These are phyloP conservation scores for Scedosporium apiospermum DNA, from an alignment of 2,329 filamentous ascomycete genomes.

Conservation along the genomic window DNA sequence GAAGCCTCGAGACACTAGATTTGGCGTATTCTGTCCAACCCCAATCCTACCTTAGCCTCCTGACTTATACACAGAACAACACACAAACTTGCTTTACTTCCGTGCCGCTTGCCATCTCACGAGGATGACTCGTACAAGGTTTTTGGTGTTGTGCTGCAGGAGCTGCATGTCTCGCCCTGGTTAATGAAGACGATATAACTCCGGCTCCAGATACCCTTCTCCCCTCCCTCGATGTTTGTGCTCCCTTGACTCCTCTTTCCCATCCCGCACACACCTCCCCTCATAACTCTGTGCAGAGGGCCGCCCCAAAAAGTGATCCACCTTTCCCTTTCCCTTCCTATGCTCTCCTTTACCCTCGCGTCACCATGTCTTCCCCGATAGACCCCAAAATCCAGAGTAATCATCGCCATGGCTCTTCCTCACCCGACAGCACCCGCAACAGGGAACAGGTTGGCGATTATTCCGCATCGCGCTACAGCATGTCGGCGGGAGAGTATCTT, in stretches of 20 bases:
- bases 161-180: neutral
- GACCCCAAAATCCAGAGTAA: neutral
- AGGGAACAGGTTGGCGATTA: neutral
- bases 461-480: conserved; percentile 29
- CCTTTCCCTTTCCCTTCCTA: neutral
- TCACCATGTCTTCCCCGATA: neutral
- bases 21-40: no score
- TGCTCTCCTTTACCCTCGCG: neutral
- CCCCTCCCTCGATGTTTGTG: no score
- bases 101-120: neutral
- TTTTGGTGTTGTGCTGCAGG: neutral
- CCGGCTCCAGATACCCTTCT: neutral
- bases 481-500: conserved; percentile 25
- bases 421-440: neutral
- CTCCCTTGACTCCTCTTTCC: neutral
- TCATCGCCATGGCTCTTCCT: neutral
- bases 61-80: no score
- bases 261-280: neutral
- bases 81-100: no score
- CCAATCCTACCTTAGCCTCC: no score
- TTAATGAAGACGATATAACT: neutral
- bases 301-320: neutral
- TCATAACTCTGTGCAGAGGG: neutral
- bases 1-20: no score
- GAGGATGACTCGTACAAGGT: neutral